Percentiles rank a stretch among this genome's conserved stretches.
Conservation (phyloP, 179 eudicot species). For the Patellifolia procumbens region DNA sequence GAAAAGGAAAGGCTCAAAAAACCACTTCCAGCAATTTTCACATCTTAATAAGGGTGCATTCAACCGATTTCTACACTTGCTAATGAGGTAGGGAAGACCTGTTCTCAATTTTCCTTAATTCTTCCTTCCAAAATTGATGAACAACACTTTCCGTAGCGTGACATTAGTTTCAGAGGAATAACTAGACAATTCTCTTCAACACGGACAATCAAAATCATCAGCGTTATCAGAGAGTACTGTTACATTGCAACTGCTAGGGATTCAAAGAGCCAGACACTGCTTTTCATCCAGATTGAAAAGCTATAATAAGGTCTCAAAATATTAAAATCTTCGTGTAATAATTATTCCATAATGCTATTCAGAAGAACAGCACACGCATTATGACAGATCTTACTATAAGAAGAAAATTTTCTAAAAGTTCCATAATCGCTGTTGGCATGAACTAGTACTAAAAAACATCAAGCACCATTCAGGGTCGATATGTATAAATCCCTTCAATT, state of each 20-base stretch:
- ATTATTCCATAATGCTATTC: not conserved
- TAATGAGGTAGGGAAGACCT: not conserved
- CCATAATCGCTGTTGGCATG: not conserved
- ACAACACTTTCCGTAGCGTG: not conserved
- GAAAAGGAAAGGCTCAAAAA: not conserved
- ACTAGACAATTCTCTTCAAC: not conserved
- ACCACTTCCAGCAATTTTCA: not conserved
- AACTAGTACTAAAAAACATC: not conserved
- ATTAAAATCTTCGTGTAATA: not conserved
- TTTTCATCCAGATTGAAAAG: not conserved
- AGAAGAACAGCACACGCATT: not conserved
- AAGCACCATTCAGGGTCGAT: not conserved
- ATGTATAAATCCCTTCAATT: not conserved
- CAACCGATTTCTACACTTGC: not conserved
- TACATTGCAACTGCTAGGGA: not conserved
- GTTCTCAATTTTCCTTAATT: not conserved
- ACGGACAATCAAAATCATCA: not conserved
- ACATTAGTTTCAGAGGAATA: not conserved
- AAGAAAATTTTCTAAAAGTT: not conserved
- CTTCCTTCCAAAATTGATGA: not conserved
- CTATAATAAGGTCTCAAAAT: not conserved
- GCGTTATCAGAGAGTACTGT: not conserved
- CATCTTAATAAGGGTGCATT: not conserved
- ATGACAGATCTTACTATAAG: not conserved
- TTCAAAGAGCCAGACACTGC: not conserved